Evolutionary conservation across 2,329 filamentous ascomycete genomes (phyloP).

Genomic region (Epichloe hybrida): DNA sequence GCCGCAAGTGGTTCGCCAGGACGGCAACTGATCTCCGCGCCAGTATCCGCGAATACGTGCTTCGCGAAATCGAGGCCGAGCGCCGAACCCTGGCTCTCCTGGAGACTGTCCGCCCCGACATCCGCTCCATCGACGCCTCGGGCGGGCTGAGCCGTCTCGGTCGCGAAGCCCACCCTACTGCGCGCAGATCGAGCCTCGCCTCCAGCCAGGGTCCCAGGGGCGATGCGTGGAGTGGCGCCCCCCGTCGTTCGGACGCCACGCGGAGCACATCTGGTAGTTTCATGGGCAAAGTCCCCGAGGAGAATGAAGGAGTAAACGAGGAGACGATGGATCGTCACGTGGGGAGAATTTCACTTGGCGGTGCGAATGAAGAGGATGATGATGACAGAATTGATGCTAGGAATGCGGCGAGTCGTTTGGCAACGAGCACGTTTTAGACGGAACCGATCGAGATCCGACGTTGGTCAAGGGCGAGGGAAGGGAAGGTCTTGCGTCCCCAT

Average conservation of each 20-base stretch:
- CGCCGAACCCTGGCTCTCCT: slow-evolving; percentile 79
- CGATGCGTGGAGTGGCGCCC: slow-evolving; percentile 95
- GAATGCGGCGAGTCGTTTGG: slow-evolving; percentile 87
- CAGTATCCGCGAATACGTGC: slow-evolving; percentile 80
- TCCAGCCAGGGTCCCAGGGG: slow-evolving; percentile 91
- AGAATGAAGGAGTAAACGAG: slow-evolving; percentile 35
- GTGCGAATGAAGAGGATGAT: slow-evolving; percentile 59
- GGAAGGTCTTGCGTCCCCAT: not conserved
- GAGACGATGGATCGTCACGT: slow-evolving; percentile 14
- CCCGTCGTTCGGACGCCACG: slow-evolving; percentile 61
- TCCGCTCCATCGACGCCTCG: slow-evolving; percentile 80
- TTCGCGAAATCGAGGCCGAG: slow-evolving; percentile 92
- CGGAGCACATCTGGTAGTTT: slow-evolving; percentile 65
- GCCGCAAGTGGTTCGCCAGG: slow-evolving; percentile 78
- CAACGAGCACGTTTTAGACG: slow-evolving; percentile 74
- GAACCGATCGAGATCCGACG: too few relatives aligned
- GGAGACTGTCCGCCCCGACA: slow-evolving; percentile 87
- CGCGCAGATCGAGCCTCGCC: slow-evolving; percentile 61
- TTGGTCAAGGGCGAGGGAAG: too few relatives aligned
- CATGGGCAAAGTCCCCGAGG: slow-evolving; percentile 50
- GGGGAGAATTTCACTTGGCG: not conserved
- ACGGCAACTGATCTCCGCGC: slow-evolving; percentile 73
- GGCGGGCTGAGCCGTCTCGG: slow-evolving; percentile 84
- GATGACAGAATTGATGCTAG: slow-evolving; percentile 89
- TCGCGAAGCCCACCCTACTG: slow-evolving; percentile 68